A percentile compares a stretch with the other conserved stretches of the same genome.
These are phyloP conservation scores for Coprinopsis sp. DNA, from an alignment of 768 basidiomycete genomes.

Conservation along the genomic window DNA sequence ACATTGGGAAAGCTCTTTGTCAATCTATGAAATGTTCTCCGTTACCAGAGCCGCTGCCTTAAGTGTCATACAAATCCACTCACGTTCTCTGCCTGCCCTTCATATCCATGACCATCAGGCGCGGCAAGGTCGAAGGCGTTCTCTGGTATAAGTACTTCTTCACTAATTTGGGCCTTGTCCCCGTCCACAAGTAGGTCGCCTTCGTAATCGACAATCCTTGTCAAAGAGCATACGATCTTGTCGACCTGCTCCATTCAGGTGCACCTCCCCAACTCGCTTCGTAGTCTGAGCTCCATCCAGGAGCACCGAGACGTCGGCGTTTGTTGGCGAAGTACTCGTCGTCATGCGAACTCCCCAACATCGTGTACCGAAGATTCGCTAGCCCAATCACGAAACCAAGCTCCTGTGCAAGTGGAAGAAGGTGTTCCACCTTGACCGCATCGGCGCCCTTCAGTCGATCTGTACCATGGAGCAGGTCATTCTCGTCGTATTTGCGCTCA, in stretches of 20 bases:
- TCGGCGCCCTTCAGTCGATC: constrained; percentile 35
- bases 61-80: no score
- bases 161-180: constrained; percentile 17
- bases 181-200: constrained; percentile 17
- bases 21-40: neutral
- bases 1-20: neutral
- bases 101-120: constrained; percentile 29
- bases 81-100: no score
- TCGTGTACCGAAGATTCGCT: constrained; percentile 28
- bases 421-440: constrained; percentile 24
- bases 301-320: constrained; percentile 10
- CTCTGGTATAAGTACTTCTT: constrained; percentile 27
- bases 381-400: constrained; percentile 32
- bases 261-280: constrained; percentile 27
- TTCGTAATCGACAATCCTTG: constrained; percentile 28
- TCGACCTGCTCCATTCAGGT: no score
- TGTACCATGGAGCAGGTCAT: constrained; percentile 18
- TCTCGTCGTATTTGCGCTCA: constrained; percentile 22
- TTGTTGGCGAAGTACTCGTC: constrained; percentile 14
- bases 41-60: no score
- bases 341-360: constrained; percentile 19
- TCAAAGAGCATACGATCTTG: constrained; percentile 16
- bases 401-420: constrained; percentile 28
- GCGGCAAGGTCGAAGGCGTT: constrained; percentile 27
- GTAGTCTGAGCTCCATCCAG: constrained; percentile 16